These are phyloP conservation scores for Auricularia sp. DNA, from an alignment of 768 basidiomycete genomes.

Conservation along the genomic window DNA sequence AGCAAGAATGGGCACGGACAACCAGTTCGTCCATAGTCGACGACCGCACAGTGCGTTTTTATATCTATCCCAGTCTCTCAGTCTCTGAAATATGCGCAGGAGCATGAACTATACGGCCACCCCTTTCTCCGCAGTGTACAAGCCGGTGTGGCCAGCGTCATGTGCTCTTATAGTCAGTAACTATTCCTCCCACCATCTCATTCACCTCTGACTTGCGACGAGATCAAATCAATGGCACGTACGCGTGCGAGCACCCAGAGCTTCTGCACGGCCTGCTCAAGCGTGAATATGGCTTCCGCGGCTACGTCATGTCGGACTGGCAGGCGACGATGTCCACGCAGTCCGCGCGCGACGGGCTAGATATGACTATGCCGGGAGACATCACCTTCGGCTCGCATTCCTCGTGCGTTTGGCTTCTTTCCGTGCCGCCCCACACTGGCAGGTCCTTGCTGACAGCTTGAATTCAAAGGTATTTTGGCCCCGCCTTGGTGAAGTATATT, in stretches of 20 bases:
- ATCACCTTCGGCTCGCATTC: slow-evolving; percentile 17
- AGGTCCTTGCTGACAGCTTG: no score
- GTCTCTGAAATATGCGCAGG: slow-evolving; percentile 34
- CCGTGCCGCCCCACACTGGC: no score
- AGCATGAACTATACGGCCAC: slow-evolving; percentile 56
- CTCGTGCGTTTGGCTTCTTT: slow-evolving; percentile 32
- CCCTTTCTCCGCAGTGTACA: slow-evolving; percentile 63
- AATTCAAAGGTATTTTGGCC: background rate
- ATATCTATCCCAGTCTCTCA: slow-evolving; percentile 39
- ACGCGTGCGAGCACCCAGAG: slow-evolving; percentile 66
- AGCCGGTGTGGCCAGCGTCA: slow-evolving; percentile 63
- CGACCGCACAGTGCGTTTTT: slow-evolving; percentile 53
- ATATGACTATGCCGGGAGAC: slow-evolving; percentile 50
- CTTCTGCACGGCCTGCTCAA: slow-evolving; percentile 68
- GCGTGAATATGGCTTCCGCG: slow-evolving; percentile 62
- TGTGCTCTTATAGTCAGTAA: slow-evolving; percentile 62
- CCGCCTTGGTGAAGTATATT: slow-evolving; percentile 29
- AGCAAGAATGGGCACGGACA: slow-evolving; percentile 26
- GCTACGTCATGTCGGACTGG: slow-evolving; percentile 66
- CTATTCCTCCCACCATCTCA: background rate
- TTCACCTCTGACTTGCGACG: background rate
- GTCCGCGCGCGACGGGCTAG: slow-evolving; percentile 15
- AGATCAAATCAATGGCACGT: slow-evolving; percentile 30
- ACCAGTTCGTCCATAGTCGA: slow-evolving; percentile 52
- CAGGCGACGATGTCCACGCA: slow-evolving; percentile 52